phyloP scores from a whole-genome alignment of 331 rosid genomes.

The Rosa hybrid region DNA sequence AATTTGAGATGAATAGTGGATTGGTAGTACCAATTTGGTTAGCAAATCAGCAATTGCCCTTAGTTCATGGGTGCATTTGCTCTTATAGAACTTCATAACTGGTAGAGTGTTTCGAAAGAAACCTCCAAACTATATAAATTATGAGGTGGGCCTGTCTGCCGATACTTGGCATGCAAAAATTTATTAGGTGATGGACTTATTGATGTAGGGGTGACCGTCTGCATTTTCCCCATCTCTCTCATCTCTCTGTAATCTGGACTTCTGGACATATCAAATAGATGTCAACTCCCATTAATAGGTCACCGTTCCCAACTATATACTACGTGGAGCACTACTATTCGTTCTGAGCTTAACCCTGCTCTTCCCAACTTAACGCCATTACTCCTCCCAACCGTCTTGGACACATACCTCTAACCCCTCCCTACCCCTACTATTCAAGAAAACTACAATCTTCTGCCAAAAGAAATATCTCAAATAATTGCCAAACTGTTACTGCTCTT shows the following conservation, averaged over 20 bases:
- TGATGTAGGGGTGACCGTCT: neutral
- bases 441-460: neutral
- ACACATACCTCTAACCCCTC: neutral
- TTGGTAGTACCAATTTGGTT: too few species aligned
- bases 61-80: too few species aligned
- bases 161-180: neutral
- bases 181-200: neutral
- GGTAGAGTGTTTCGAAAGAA: too few species aligned
- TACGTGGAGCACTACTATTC: slow-evolving; percentile 8
- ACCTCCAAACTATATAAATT: neutral
- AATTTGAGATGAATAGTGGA: too few species aligned
- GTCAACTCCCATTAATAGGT: slow-evolving; percentile 31
- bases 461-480: too few species aligned
- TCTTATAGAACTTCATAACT: too few species aligned
- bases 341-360: slow-evolving; percentile 8
- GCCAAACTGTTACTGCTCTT: too few species aligned
- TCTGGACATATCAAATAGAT: neutral
- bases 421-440: neutral
- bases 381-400: slow-evolving; percentile 26
- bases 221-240: neutral
- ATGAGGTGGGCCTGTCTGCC: neutral
- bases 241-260: neutral
- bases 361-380: slow-evolving; percentile 36
- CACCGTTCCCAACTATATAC: slow-evolving; percentile 28
- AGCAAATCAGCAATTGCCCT: too few species aligned